phyloP scores from a whole-genome alignment of 164 flowering plant genomes.

The Nelumbo lutea region DNA sequence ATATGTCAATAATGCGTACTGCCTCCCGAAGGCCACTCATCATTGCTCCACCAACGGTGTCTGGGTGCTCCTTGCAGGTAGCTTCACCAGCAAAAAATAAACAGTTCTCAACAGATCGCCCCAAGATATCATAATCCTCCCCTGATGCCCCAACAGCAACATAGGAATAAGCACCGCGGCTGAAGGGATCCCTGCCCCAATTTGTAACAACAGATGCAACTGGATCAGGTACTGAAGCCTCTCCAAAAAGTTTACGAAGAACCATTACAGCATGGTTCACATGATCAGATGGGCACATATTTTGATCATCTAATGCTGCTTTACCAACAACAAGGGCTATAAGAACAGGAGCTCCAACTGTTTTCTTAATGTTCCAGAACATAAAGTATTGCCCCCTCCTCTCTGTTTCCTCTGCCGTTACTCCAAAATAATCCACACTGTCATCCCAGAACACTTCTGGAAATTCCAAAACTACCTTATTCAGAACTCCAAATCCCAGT shows the following conservation, averaged over 20 bases:
- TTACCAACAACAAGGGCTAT: slow-evolving; percentile 93
- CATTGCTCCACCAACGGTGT: slow-evolving; percentile 99
- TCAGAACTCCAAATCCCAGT: slow-evolving; percentile 65
- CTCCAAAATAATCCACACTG: slow-evolving; percentile 95
- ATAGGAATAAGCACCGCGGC: slow-evolving; percentile 93
- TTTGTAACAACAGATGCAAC: slow-evolving; percentile 93
- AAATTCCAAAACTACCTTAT: slow-evolving; percentile 60
- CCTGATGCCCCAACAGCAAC: slow-evolving; percentile 98
- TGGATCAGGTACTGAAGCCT: slow-evolving; percentile 72
- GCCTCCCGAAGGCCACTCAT: slow-evolving; percentile 99
- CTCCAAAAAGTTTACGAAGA: slow-evolving; percentile 90
- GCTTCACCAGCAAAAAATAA: slow-evolving; percentile 99
- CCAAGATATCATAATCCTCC: slow-evolving; percentile 92
- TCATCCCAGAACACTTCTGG: slow-evolving; percentile 81
- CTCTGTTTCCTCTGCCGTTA: slow-evolving; percentile 85
- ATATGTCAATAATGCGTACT: slow-evolving; percentile 82
- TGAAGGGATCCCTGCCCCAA: slow-evolving; percentile 96
- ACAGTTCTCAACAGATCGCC: slow-evolving; percentile 85
- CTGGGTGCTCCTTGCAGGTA: slow-evolving; percentile 99
- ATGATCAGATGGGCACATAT: slow-evolving; percentile 57
- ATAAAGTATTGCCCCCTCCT: slow-evolving; percentile 88
- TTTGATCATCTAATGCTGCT: slow-evolving; percentile 80
- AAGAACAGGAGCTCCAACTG: slow-evolving; percentile 93
- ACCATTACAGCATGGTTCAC: slow-evolving; percentile 75
- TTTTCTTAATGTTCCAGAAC: slow-evolving; percentile 97